A percentile compares a stretch with the other conserved stretches of the same genome.
phyloP scores from a whole-genome alignment of 257 asterid genomes.

The Lycium barbarum region DNA sequence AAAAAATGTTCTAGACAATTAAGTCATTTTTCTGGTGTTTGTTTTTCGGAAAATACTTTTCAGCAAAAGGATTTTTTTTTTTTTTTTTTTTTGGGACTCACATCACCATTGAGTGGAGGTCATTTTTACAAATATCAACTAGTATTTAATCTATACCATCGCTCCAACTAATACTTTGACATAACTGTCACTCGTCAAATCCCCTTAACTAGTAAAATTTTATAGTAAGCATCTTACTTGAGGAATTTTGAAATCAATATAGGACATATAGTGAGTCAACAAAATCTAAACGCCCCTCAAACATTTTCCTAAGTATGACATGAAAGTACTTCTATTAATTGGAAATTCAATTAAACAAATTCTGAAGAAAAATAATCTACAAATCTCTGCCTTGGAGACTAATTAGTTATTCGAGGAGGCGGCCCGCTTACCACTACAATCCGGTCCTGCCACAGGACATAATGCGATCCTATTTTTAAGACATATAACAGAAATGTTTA shows the following conservation, averaged over 20 bases:
- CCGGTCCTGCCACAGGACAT: not conserved
- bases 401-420: no score
- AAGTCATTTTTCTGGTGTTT: not conserved
- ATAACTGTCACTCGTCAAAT: no score
- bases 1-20: no score
- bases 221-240: no score
- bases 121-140: not conserved
- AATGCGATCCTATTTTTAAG: no score
- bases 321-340: not conserved
- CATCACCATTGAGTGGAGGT: no score
- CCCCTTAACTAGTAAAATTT: no score
- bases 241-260: no score
- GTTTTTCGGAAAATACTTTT: not conserved
- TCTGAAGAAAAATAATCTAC: not conserved
- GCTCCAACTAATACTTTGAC: not conserved
- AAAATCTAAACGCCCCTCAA: not conserved
- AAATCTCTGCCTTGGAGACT: not conserved
- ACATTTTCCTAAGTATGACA: constrained; percentile 2
- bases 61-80: no score
- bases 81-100: no score
- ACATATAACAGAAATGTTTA: not conserved
- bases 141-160: not conserved
- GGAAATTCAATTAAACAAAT: not conserved
- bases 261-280: no score
- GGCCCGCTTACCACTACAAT: not conserved